Evolutionary conservation across 371 early-diverging fungal species (phyloP).

Genomic region (Mortierella sp.): DNA sequence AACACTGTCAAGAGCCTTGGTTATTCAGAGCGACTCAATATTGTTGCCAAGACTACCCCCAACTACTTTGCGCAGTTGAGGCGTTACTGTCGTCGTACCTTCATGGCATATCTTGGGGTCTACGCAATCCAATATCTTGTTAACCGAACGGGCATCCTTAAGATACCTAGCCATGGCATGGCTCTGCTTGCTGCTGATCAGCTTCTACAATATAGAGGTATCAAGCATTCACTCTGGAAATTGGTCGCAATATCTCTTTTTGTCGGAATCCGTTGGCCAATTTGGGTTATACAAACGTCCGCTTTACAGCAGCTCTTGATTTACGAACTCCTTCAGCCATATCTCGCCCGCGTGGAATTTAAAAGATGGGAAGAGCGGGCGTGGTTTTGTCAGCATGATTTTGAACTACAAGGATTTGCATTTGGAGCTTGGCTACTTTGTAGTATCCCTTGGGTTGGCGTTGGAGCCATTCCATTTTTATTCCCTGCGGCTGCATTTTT

Average conservation of each 20-base stretch:
- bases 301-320: slow-evolving; percentile 37
- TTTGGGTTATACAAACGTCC: slow-evolving; percentile 18
- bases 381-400: slow-evolving; percentile 26
- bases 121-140: slow-evolving; percentile 10
- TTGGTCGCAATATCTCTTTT: background rate
- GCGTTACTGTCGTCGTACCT: slow-evolving; percentile 1
- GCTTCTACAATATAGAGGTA: slow-evolving; percentile 13
- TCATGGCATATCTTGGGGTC: slow-evolving; percentile 13
- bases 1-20: slow-evolving; percentile 23
- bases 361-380: slow-evolving; percentile 48
- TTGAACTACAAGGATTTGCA: slow-evolving; percentile 34
- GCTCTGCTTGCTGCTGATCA: slow-evolving; percentile 20
- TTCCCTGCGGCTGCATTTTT: slow-evolving; percentile 35
- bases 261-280: slow-evolving; percentile 15
- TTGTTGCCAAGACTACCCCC: slow-evolving; percentile 38
- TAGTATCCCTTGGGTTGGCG: slow-evolving; percentile 33
- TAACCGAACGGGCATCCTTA: slow-evolving; percentile 12
- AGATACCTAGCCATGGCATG: slow-evolving; percentile 6
- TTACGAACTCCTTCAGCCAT: slow-evolving; percentile 48
- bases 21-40: slow-evolving; percentile 31
- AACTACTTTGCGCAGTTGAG: slow-evolving; percentile 10
- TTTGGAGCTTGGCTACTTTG: slow-evolving; percentile 35
- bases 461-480: slow-evolving; percentile 24
- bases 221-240: slow-evolving; percentile 7
- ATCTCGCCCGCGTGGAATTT: slow-evolving; percentile 30